These are phyloP conservation scores for Aspergillus ruber DNA, from an alignment of 2,329 filamentous ascomycete species.

Conservation along the genomic window DNA sequence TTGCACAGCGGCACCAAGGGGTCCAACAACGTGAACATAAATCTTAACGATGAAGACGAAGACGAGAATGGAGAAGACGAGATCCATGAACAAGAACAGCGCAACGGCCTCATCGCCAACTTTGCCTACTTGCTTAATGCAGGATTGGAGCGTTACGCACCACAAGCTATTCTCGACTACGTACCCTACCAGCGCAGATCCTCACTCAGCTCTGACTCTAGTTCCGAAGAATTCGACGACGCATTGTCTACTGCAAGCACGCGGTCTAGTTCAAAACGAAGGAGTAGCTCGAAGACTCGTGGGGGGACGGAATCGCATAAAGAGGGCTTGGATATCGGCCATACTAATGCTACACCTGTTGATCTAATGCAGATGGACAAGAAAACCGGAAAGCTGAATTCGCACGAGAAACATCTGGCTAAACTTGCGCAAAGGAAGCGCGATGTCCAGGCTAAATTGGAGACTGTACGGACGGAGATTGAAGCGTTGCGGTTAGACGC, in stretches of 20 bases:
- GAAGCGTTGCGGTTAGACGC: slow-evolving; percentile 18
- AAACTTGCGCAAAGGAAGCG: slow-evolving; percentile 38
- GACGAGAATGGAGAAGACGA: background rate
- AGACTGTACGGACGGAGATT: slow-evolving; percentile 28
- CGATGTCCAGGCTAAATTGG: slow-evolving; percentile 32
- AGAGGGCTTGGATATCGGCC: slow-evolving; percentile 5
- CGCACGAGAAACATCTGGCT: slow-evolving; percentile 38
- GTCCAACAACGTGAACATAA: no score
- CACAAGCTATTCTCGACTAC: slow-evolving; percentile 45
- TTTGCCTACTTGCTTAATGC: slow-evolving; percentile 30
- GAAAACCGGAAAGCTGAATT: slow-evolving; percentile 23
- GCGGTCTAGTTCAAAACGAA: slow-evolving; percentile 2
- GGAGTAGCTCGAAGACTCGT: background rate
- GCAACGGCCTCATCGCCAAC: slow-evolving; percentile 31
- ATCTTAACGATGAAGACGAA: slow-evolving; percentile 17
- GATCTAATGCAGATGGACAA: slow-evolving; percentile 22
- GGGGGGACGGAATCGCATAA: slow-evolving; percentile 4
- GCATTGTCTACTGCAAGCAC: slow-evolving; percentile 5
- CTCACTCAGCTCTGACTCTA: slow-evolving; percentile 5
- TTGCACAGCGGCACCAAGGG: no score
- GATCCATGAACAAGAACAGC: slow-evolving; percentile 4
- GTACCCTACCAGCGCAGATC: slow-evolving; percentile 30
- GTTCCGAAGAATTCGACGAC: background rate
- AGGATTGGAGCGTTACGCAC: slow-evolving; percentile 46
- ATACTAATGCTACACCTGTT: slow-evolving; percentile 11